A percentile compares a stretch with the other conserved stretches of the same genome.
Conservation (phyloP, 345 rosid genomes). For the Aegle marmelos region DNA sequence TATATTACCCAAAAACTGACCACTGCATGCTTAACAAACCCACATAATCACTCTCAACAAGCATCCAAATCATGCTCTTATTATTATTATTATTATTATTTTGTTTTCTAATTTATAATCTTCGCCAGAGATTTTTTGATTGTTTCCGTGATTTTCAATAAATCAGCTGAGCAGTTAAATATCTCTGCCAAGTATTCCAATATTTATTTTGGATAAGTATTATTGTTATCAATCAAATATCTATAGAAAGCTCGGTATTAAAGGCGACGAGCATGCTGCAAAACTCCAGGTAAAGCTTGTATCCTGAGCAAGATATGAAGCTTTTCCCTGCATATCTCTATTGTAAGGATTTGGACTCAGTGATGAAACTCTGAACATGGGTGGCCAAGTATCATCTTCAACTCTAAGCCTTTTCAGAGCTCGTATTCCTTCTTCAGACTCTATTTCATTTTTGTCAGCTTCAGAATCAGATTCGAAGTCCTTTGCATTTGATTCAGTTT, state of each 20-base stretch:
- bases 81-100: background rate
- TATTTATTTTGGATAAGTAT: background rate
- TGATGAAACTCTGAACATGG: constrained; percentile 8
- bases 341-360: constrained; percentile 5
- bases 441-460: constrained; percentile 24
- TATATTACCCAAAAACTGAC: background rate
- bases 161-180: background rate
- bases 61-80: background rate
- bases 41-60: background rate
- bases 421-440: constrained; percentile 22
- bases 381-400: constrained; percentile 17
- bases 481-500: constrained; percentile 42
- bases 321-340: constrained; percentile 8
- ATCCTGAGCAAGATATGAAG: constrained; percentile 10
- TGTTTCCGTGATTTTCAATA: background rate
- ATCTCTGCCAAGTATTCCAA: background rate
- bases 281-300: constrained; percentile 28
- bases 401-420: constrained; percentile 24
- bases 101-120: background rate
- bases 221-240: background rate
- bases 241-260: constrained; percentile 30
- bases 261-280: constrained; percentile 27
- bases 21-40: constrained; percentile 1
- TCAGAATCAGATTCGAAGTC: constrained; percentile 40
- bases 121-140: background rate